Conservation (phyloP, 257 asterid species). For the Parsonsia alboflavescens region DNA sequence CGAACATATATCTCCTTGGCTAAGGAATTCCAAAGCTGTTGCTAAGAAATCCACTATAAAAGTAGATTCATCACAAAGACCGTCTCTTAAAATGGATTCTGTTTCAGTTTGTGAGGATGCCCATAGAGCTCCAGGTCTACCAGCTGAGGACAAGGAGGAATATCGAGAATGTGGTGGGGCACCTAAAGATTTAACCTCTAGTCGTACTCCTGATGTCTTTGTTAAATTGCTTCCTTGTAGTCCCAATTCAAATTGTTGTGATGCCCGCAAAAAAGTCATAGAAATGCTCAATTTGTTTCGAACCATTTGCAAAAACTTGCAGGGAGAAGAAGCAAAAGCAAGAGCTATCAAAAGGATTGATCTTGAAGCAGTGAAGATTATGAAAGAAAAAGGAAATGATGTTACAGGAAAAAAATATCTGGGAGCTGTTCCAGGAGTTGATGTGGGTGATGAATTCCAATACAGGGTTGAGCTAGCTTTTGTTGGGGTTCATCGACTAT, state of each 20-base stretch:
- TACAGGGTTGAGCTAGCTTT: conserved; percentile 78
- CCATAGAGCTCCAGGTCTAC: conserved; percentile 25
- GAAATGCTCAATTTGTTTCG: conserved; percentile 60
- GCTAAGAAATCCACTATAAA: conserved; percentile 24
- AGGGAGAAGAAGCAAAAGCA: conserved; percentile 52
- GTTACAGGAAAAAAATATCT: conserved; percentile 33
- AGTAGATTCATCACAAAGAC: conserved; percentile 15
- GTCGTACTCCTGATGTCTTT: conserved; percentile 17
- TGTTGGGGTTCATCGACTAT: conserved; percentile 70
- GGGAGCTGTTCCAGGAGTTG: conserved; percentile 41
- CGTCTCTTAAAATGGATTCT: conserved; percentile 30
- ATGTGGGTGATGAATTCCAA: conserved; percentile 84
- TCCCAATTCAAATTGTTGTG: conserved; percentile 46
- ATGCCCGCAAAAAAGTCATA: conserved; percentile 66
- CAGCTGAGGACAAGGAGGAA: conserved; percentile 21
- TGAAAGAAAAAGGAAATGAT: conserved; percentile 44
- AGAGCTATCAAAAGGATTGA: conserved; percentile 49
- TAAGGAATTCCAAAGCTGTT: conserved; percentile 22
- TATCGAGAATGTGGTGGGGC: conserved; percentile 16
- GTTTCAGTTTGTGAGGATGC: conserved; percentile 17
- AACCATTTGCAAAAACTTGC: conserved; percentile 61
- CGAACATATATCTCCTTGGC: conserved; percentile 18
- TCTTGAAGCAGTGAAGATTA: conserved; percentile 44
- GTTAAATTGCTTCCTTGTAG: conserved; percentile 57
- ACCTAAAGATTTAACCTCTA: conserved; percentile 22